These are phyloP conservation scores for Fusarium sp. DNA, from an alignment of 2,329 filamentous ascomycete genomes.

Conservation along the genomic window DNA sequence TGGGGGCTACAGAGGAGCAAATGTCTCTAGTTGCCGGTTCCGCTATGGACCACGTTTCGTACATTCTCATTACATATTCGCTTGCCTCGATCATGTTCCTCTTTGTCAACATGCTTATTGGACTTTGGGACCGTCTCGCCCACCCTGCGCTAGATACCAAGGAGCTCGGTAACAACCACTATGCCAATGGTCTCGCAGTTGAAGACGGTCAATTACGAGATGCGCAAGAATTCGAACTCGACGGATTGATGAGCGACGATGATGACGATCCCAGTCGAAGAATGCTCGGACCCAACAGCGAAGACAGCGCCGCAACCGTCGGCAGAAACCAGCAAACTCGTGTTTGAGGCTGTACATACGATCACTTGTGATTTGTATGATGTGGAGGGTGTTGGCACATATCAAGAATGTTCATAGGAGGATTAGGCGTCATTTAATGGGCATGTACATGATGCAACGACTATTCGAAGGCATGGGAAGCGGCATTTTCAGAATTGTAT, in stretches of 20 bases:
- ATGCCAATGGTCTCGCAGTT: slow-evolving; percentile 51
- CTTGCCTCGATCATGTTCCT: slow-evolving; percentile 92
- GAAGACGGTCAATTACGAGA: slow-evolving; percentile 75
- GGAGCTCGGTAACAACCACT: slow-evolving; percentile 53
- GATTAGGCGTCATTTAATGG: neutral
- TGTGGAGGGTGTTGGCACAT: neutral
- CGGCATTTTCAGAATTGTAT: slow-evolving; percentile 3
- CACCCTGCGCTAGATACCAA: slow-evolving; percentile 55
- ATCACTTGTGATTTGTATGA: neutral
- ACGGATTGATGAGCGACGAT: slow-evolving; percentile 89
- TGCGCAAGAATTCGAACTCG: slow-evolving; percentile 93
- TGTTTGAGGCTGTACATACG: neutral
- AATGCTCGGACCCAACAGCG: slow-evolving; percentile 47
- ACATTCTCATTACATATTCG: slow-evolving; percentile 91
- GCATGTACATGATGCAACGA: neutral
- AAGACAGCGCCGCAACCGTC: slow-evolving; percentile 48
- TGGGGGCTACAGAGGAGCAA: slow-evolving; percentile 97
- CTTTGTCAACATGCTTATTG: slow-evolving; percentile 87
- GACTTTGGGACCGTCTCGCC: slow-evolving; percentile 78
- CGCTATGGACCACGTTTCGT: slow-evolving; percentile 88
- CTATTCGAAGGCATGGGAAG: neutral
- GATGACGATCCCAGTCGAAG: slow-evolving; percentile 71
- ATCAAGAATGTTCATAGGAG: neutral
- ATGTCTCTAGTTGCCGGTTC: slow-evolving; percentile 82
- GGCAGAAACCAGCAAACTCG: slow-evolving; percentile 51